phyloP scores from a whole-genome alignment of 2,329 filamentous ascomycete genomes.

The Ambrosiella cleistominuta region DNA sequence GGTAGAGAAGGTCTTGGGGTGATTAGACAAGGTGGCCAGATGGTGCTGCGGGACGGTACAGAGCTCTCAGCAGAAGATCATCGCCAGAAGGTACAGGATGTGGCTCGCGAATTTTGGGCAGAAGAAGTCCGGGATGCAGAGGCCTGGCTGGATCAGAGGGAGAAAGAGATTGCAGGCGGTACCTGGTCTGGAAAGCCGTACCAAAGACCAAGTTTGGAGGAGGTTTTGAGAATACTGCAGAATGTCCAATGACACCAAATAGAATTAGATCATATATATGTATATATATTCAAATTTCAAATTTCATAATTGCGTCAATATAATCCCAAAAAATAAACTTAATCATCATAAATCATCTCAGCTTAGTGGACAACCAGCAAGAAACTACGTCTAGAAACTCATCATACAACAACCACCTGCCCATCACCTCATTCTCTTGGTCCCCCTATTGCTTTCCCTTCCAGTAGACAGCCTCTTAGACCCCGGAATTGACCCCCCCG shows the following conservation, averaged over 20 bases:
- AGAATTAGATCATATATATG: too few species aligned
- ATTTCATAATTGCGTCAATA: too few species aligned
- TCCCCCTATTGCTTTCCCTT: slow-evolving; percentile 16
- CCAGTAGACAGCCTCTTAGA: slow-evolving; percentile 19
- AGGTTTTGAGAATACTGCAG: slow-evolving; percentile 23
- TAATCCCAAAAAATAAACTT: too few species aligned
- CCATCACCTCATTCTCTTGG: slow-evolving; percentile 25
- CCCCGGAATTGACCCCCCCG: slow-evolving; percentile 14
- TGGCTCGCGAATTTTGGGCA: slow-evolving; percentile 30
- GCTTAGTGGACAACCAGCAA: too few species aligned
- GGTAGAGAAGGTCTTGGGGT: slow-evolving; percentile 19
- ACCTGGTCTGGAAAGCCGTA: slow-evolving; percentile 35
- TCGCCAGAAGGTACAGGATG: slow-evolving; percentile 14
- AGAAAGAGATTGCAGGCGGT: slow-evolving; percentile 22
- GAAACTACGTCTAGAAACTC: slow-evolving; percentile 24
- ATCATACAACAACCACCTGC: slow-evolving; percentile 33
- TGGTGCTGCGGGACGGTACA: slow-evolving; percentile 21
- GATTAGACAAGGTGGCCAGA: slow-evolving; percentile 26
- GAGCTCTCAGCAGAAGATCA: slow-evolving; percentile 18
- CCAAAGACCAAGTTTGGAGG: slow-evolving; percentile 27
- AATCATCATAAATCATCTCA: too few species aligned
- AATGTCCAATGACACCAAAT: too few species aligned
- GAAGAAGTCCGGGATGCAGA: slow-evolving; percentile 30
- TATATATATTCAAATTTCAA: too few species aligned
- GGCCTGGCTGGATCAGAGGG: slow-evolving; percentile 27